A percentile compares a stretch with the other conserved stretches of the same genome.
Conservation (phyloP, 2,329 filamentous ascomycete species). For the Aspergillus sp. region DNA sequence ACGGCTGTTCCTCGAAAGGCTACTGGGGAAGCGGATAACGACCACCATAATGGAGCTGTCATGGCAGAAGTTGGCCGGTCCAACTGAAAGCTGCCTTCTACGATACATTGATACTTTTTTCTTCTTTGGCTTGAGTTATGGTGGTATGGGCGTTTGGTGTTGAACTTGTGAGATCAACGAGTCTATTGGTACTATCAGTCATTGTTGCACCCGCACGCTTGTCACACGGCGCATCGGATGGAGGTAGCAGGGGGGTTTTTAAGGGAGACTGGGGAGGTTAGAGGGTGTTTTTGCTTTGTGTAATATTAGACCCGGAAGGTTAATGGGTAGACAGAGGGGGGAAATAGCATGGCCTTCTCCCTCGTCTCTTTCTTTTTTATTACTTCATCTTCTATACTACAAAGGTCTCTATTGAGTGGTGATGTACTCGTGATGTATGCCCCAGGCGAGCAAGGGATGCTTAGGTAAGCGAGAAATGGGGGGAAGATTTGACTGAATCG, state of each 20-base stretch:
- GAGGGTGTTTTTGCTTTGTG: background rate
- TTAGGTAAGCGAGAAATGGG: background rate
- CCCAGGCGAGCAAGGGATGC: no score
- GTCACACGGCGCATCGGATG: background rate
- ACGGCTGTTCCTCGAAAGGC: background rate
- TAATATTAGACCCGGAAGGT: background rate
- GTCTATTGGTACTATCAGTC: background rate
- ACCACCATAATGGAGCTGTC: slow-evolving; percentile 1
- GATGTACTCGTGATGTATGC: no score
- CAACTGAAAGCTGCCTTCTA: slow-evolving; percentile 11
- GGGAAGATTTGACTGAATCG: no score
- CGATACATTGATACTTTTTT: background rate
- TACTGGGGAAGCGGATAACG: background rate
- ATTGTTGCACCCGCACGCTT: background rate
- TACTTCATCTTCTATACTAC: no score
- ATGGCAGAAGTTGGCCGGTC: slow-evolving; percentile 17
- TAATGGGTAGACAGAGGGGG: background rate
- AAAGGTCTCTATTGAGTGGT: no score
- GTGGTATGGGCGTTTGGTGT: slow-evolving; percentile 12
- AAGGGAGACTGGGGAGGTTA: background rate
- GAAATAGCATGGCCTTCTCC: no score
- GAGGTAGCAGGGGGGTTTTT: background rate
- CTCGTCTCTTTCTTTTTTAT: no score
- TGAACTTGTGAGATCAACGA: background rate
- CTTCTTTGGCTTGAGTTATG: background rate